These are phyloP conservation scores for Ceratocystis destructans DNA, from an alignment of 2,329 filamentous ascomycete genomes.

Conservation along the genomic window DNA sequence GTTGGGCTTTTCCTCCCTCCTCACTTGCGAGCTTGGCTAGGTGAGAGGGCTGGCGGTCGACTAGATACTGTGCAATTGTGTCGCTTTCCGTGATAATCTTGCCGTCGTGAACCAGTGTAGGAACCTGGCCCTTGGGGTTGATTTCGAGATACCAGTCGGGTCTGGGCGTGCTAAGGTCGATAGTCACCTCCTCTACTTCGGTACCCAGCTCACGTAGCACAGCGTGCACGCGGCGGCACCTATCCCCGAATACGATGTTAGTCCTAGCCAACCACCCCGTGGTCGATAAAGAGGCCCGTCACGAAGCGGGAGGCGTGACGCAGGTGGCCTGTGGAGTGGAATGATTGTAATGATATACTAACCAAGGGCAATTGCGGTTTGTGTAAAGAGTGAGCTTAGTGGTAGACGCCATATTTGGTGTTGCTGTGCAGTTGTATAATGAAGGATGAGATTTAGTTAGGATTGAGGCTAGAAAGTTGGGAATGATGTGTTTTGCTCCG, in stretches of 20 bases:
- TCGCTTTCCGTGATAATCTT: slow-evolving; percentile 60
- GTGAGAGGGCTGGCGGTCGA: slow-evolving; percentile 54
- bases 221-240: slow-evolving; percentile 55
- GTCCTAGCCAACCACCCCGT: no score
- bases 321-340: not conserved
- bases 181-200: slow-evolving; percentile 54
- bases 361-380: slow-evolving; percentile 53
- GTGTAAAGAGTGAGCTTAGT: slow-evolving; percentile 55
- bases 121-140: slow-evolving; percentile 69
- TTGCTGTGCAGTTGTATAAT: not conserved
- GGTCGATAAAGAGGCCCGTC: not conserved
- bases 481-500: no score
- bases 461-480: no score
- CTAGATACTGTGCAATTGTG: slow-evolving; percentile 58
- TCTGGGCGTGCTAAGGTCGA: slow-evolving; percentile 56
- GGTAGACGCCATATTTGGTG: slow-evolving; percentile 23
- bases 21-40: slow-evolving; percentile 44
- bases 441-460: not conserved
- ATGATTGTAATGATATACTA: slow-evolving; percentile 17
- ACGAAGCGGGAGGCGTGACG: not conserved
- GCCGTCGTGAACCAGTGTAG: slow-evolving; percentile 50
- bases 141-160: slow-evolving; percentile 61
- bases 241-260: not conserved
- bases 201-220: slow-evolving; percentile 52
- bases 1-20: slow-evolving; percentile 40